phyloP scores from a whole-genome alignment of 2,329 filamentous ascomycete genomes.

The Aspergillus aculeatus region DNA sequence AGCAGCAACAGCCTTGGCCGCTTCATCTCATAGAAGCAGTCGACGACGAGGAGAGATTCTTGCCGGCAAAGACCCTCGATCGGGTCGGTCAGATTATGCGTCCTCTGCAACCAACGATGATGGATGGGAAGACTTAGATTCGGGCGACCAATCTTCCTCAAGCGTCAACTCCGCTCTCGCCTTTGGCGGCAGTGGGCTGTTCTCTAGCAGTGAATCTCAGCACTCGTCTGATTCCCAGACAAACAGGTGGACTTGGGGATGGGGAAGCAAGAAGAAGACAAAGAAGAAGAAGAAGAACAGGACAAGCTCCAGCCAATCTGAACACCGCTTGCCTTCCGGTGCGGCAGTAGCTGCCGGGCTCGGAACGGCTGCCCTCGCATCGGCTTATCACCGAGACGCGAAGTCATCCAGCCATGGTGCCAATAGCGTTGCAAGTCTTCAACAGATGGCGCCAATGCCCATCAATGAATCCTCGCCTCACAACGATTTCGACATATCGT shows the following conservation, averaged over 20 bases:
- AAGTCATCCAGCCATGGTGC: constrained; percentile 24
- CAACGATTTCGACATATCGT: constrained; percentile 49
- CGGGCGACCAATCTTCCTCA: constrained; percentile 52
- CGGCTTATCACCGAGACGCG: constrained; percentile 33
- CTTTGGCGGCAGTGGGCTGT: constrained; percentile 53
- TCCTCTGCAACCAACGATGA: constrained; percentile 44
- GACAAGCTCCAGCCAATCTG: constrained; percentile 17
- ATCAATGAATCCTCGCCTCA: constrained; percentile 64
- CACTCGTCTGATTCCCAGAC: constrained; percentile 55
- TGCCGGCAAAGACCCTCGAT: constrained; percentile 29
- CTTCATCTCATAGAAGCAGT: constrained; percentile 35
- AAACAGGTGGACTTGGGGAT: constrained; percentile 61
- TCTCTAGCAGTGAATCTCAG: constrained; percentile 51
- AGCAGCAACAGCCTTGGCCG: constrained; percentile 48
- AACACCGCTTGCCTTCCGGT: constrained; percentile 28
- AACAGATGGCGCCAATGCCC: constrained; percentile 65
- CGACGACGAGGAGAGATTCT: constrained; percentile 37
- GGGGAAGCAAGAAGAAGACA: constrained; percentile 47
- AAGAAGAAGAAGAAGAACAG: constrained; percentile 28
- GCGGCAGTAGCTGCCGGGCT: constrained; percentile 44
- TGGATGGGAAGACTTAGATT: constrained; percentile 60
- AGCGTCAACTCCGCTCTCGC: constrained; percentile 60
- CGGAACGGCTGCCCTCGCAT: constrained; percentile 42
- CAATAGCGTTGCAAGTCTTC: constrained; percentile 47
- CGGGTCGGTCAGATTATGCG: constrained; percentile 26